Percentiles rank a stretch among this genome's conserved stretches.
phyloP scores from a whole-genome alignment of 805 yeast species.

The Candida tibetensis region DNA sequence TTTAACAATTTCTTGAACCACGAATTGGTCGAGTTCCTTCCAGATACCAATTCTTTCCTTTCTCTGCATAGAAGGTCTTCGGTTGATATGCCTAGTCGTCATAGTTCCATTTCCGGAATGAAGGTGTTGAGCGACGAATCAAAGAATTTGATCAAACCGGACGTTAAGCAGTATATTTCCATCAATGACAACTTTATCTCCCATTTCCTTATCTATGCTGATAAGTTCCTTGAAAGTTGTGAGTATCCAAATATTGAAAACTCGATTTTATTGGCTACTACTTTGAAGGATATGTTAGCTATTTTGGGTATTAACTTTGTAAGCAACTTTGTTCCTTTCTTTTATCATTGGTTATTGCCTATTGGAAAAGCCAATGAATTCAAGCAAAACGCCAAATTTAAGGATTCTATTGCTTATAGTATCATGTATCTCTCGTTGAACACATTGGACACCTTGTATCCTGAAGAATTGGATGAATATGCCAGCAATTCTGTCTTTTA shows the following conservation, averaged over 20 bases:
- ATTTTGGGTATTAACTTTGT: constrained; percentile 48
- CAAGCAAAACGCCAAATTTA: constrained; percentile 13
- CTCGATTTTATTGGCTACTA: constrained; percentile 18
- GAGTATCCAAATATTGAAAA: constrained; percentile 22
- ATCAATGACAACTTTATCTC: constrained; percentile 40
- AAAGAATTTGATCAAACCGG: constrained; percentile 32
- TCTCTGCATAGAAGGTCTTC: not conserved
- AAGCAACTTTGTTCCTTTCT: constrained; percentile 44
- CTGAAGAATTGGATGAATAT: constrained; percentile 20
- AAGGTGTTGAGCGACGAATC: constrained; percentile 8
- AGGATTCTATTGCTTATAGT: constrained; percentile 34
- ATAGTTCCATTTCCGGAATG: not conserved
- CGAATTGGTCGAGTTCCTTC: constrained; percentile 18
- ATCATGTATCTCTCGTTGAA: constrained; percentile 23
- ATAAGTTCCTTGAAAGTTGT: constrained; percentile 28
- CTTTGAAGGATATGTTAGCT: constrained; percentile 19
- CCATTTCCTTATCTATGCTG: constrained; percentile 36
- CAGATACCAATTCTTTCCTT: constrained; percentile 4
- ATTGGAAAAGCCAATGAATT: constrained; percentile 10
- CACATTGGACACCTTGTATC: constrained; percentile 30
- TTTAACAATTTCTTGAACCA: constrained; percentile 33
- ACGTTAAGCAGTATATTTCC: constrained; percentile 41
- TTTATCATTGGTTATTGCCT: constrained; percentile 42
- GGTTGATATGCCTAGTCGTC: not conserved
- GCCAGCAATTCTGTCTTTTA: constrained; percentile 18